phyloP scores from a whole-genome alignment of 805 yeast genomes.

The Candida oleophila region DNA sequence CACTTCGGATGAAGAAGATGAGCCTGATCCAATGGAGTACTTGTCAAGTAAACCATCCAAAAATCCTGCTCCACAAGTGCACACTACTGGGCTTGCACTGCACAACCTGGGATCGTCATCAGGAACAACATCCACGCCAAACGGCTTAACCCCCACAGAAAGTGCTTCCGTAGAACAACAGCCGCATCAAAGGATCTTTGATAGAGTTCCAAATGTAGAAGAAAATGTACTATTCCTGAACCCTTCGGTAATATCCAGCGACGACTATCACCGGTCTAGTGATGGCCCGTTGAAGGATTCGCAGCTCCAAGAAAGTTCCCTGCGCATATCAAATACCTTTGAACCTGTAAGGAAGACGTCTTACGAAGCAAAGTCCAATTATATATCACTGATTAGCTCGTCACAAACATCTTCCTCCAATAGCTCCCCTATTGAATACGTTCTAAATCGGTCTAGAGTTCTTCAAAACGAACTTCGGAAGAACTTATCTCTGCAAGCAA shows the following conservation, averaged over 20 bases:
- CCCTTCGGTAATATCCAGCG: slow-evolving; percentile 14
- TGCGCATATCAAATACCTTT: neutral
- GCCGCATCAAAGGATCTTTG: neutral
- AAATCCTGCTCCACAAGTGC: neutral
- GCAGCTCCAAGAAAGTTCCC: neutral
- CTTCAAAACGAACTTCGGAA: slow-evolving; percentile 18
- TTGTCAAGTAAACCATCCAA: slow-evolving; percentile 7
- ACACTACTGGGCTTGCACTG: neutral
- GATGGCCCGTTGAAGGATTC: neutral
- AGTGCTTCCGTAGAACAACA: neutral
- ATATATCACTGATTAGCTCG: neutral
- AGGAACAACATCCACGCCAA: neutral
- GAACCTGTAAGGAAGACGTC: neutral
- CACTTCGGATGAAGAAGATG: slow-evolving; percentile 13
- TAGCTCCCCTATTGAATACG: slow-evolving; percentile 14
- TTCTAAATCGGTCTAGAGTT: slow-evolving; percentile 12
- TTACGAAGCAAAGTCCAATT: slow-evolving; percentile 1
- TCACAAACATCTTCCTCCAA: neutral
- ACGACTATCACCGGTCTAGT: neutral
- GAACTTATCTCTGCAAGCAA: slow-evolving; percentile 22
- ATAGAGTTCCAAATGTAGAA: slow-evolving; percentile 8
- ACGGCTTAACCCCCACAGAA: neutral
- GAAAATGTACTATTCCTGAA: slow-evolving; percentile 19
- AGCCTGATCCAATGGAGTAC: slow-evolving; percentile 14
- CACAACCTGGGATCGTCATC: slow-evolving; percentile 1